These are phyloP conservation scores for Mycothermus thermophilus DNA, from an alignment of 495 filamentous ascomycete genomes.

Conservation along the genomic window DNA sequence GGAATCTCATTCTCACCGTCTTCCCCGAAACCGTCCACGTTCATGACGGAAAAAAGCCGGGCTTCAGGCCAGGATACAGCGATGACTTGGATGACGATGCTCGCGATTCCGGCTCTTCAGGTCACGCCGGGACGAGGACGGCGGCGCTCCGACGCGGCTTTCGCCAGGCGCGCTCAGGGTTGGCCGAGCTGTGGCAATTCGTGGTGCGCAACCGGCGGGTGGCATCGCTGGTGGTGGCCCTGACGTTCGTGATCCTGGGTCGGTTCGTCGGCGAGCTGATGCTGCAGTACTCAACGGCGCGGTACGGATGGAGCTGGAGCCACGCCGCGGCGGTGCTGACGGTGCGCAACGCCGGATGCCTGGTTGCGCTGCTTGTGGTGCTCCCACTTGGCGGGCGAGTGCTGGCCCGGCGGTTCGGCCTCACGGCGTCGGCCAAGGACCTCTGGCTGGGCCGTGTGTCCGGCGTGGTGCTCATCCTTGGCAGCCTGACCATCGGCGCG, in stretches of 20 bases:
- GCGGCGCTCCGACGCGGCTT: neutral
- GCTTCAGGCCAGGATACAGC: neutral
- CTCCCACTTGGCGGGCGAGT: constrained; percentile 15
- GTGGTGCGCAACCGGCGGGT: constrained; percentile 12
- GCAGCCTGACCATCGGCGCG: constrained; percentile 10
- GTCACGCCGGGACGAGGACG: no score
- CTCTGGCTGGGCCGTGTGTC: constrained; percentile 14
- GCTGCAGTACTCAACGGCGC: constrained; percentile 21
- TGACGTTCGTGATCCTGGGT: constrained; percentile 14
- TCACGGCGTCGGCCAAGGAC: constrained; percentile 14
- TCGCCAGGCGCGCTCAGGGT: constrained; percentile 5
- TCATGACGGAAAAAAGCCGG: constrained; percentile 5
- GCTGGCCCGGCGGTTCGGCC: constrained; percentile 9
- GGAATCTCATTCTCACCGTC: neutral
- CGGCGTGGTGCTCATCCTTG: constrained; percentile 6
- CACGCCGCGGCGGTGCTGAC: constrained; percentile 16
- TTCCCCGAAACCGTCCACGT: constrained; percentile 22
- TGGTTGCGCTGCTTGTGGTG: constrained; percentile 14
- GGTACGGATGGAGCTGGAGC: constrained; percentile 21
- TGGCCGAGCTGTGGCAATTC: constrained; percentile 13
- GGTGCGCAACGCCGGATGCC: constrained; percentile 12
- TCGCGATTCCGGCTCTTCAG: neutral
- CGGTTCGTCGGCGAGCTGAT: constrained; percentile 16
- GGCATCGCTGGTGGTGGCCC: constrained; percentile 14
- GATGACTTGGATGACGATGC: constrained; percentile 1